Percentiles rank a stretch among this genome's conserved stretches.
Conservation (phyloP, 2,329 filamentous ascomycete species). For the Zymoseptoria passerinii region DNA sequence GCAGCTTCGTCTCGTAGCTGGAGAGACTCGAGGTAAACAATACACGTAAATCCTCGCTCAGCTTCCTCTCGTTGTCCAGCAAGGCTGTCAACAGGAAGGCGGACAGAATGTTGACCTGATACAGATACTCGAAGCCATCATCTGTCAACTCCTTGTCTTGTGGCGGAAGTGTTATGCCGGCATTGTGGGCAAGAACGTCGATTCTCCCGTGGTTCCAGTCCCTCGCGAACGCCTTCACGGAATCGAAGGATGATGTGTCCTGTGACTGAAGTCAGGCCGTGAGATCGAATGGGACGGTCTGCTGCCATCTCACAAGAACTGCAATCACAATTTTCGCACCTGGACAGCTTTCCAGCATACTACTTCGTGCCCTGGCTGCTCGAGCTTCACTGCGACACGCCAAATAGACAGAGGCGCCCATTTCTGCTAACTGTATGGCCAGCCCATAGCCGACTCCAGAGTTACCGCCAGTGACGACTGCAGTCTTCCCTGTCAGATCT, state of each 20-base stretch:
- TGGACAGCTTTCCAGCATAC: not conserved
- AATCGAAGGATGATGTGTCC: conserved; percentile 1
- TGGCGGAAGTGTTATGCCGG: not conserved
- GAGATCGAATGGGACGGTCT: not conserved
- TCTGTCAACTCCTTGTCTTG: conserved; percentile 1
- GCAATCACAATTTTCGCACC: not conserved
- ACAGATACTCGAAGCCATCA: conserved; percentile 1
- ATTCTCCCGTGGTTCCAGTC: not conserved
- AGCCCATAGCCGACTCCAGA: conserved; percentile 11
- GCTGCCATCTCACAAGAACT: not conserved
- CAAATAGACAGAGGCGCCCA: conserved; percentile 2
- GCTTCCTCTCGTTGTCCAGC: not conserved
- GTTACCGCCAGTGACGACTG: conserved; percentile 11
- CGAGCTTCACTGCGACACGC: not conserved
- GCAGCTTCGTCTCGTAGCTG: not conserved
- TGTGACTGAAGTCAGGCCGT: not conserved
- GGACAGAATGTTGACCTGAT: conserved; percentile 4
- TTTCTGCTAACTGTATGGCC: conserved; percentile 3
- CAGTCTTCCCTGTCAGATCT: conserved; percentile 7
- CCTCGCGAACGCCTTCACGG: not conserved
- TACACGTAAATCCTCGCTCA: not conserved
- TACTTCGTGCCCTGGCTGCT: not conserved
- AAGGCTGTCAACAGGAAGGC: conserved; percentile 4
- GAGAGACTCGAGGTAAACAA: conserved; percentile 2
- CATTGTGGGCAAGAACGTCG: conserved; percentile 3